Percentiles rank a stretch among this genome's conserved stretches.
Evolutionary conservation across 2,329 filamentous ascomycete genomes (phyloP).

Genomic region (Harringtonia aguacate): DNA sequence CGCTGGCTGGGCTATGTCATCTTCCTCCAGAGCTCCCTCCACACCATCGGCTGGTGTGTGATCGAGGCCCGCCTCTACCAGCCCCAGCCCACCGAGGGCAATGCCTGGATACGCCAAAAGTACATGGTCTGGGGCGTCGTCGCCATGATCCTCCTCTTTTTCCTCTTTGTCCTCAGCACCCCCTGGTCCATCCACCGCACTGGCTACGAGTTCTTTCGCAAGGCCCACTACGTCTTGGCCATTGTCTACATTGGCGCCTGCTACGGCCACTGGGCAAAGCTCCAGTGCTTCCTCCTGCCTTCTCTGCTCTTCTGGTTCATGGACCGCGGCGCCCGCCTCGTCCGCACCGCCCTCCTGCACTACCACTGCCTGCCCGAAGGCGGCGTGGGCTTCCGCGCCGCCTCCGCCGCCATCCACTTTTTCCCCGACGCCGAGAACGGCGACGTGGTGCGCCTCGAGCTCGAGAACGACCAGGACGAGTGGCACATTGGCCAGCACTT

Average conservation of each 20-base stretch:
- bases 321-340: conserved; percentile 48
- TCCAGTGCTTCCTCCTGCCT: conserved; percentile 59
- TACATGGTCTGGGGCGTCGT: conserved; percentile 69
- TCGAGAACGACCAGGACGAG: conserved; percentile 46
- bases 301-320: conserved; percentile 53
- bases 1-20: conserved; percentile 69
- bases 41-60: conserved; percentile 53
- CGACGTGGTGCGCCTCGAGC: conserved; percentile 55
- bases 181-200: conserved; percentile 44
- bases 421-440: conserved; percentile 48
- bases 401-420: conserved; percentile 35
- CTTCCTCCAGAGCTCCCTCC: conserved; percentile 53
- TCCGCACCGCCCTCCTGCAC: conserved; percentile 51
- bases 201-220: conserved; percentile 70
- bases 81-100: conserved; percentile 42
- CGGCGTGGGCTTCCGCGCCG: conserved; percentile 22
- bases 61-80: conserved; percentile 22
- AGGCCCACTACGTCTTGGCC: conserved; percentile 61
- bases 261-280: conserved; percentile 62
- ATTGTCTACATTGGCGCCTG: conserved; percentile 66
- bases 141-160: conserved; percentile 51
- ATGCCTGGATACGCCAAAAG: conserved; percentile 46
- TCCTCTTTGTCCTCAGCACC: conserved; percentile 41
- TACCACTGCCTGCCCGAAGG: conserved; percentile 24
- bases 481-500: conserved; percentile 64